Percentiles rank a stretch among this genome's conserved stretches.
phyloP scores from a whole-genome alignment of 2,329 filamentous ascomycete genomes.

The Xylaria arbuscula region DNA sequence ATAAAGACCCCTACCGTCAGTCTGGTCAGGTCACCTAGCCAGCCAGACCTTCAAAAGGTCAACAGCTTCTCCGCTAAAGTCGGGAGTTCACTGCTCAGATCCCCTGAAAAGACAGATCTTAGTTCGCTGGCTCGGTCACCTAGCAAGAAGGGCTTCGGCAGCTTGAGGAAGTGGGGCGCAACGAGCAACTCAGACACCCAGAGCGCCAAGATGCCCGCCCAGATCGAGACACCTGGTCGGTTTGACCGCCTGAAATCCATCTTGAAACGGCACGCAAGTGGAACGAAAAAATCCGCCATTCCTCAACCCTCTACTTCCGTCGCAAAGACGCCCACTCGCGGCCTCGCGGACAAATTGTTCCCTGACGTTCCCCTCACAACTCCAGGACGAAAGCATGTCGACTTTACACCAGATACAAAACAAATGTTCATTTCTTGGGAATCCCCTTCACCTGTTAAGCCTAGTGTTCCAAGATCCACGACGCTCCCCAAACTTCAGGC shows the following conservation, averaged over 20 bases:
- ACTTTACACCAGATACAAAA: slow-evolving; percentile 80
- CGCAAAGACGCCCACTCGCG: slow-evolving; percentile 61
- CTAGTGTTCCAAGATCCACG: slow-evolving; percentile 57
- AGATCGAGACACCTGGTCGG: slow-evolving; percentile 60
- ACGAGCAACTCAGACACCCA: slow-evolving; percentile 57
- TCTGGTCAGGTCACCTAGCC: slow-evolving; percentile 67
- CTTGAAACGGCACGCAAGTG: slow-evolving; percentile 57
- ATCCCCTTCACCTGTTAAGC: slow-evolving; percentile 68
- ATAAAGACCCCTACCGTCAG: slow-evolving; percentile 64
- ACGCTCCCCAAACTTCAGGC: slow-evolving; percentile 52
- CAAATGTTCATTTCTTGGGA: slow-evolving; percentile 57
- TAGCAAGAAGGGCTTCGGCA: slow-evolving; percentile 44
- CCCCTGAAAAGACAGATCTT: slow-evolving; percentile 55
- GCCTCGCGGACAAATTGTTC: slow-evolving; percentile 62
- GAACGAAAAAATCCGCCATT: slow-evolving; percentile 60
- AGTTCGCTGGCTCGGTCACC: slow-evolving; percentile 52
- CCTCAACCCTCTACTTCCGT: slow-evolving; percentile 55
- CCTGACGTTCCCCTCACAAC: slow-evolving; percentile 68
- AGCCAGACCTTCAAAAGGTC: slow-evolving; percentile 55
- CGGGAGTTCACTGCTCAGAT: slow-evolving; percentile 50
- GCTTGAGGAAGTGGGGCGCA: slow-evolving; percentile 63
- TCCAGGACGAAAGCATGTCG: slow-evolving; percentile 76
- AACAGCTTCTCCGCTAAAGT: slow-evolving; percentile 62
- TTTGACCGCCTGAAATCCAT: slow-evolving; percentile 70
- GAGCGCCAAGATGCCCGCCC: slow-evolving; percentile 50